Conservation (phyloP, 2,329 filamentous ascomycete genomes). For the Polytolypa hystricis region DNA sequence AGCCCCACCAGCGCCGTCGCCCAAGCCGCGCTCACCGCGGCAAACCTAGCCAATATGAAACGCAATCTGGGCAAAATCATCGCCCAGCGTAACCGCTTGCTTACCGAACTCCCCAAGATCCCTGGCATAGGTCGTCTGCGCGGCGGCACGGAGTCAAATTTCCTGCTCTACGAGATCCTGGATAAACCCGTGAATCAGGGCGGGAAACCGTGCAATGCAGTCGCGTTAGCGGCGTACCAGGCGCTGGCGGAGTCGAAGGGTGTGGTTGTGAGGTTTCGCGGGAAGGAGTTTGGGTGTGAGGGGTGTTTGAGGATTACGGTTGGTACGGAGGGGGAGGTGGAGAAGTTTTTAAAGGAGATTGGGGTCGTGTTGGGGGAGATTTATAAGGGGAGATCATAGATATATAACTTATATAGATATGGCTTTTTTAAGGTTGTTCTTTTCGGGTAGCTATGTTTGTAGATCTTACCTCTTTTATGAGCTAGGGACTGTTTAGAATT, state of each 20-base stretch:
- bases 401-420: no score
- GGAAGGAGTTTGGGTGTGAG: conserved; percentile 79
- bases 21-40: conserved; percentile 54
- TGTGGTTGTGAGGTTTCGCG: conserved; percentile 86
- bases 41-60: conserved; percentile 63
- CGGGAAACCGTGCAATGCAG: conserved; percentile 66
- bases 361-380: conserved; percentile 40
- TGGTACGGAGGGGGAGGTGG: conserved; percentile 78
- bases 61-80: conserved; percentile 59
- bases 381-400: conserved; percentile 19
- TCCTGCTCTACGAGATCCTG: conserved; percentile 80
- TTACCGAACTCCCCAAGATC: conserved; percentile 62
- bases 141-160: conserved; percentile 76
- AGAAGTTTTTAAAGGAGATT: conserved; percentile 62
- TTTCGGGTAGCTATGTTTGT: no score
- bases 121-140: conserved; percentile 68
- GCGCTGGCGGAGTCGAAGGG: conserved; percentile 72
- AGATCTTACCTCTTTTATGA: no score
- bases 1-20: conserved; percentile 78
- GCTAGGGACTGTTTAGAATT: no score
- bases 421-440: no score
- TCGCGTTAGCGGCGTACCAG: conserved; percentile 73
- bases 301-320: conserved; percentile 88
- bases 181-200: conserved; percentile 43
- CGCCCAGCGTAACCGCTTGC: conserved; percentile 62